Evolutionary conservation across 78 protist genomes (phyloP), one percentile per base, ranked within the genome.

Genomic region (Monosiga brevicollis): DNA sequence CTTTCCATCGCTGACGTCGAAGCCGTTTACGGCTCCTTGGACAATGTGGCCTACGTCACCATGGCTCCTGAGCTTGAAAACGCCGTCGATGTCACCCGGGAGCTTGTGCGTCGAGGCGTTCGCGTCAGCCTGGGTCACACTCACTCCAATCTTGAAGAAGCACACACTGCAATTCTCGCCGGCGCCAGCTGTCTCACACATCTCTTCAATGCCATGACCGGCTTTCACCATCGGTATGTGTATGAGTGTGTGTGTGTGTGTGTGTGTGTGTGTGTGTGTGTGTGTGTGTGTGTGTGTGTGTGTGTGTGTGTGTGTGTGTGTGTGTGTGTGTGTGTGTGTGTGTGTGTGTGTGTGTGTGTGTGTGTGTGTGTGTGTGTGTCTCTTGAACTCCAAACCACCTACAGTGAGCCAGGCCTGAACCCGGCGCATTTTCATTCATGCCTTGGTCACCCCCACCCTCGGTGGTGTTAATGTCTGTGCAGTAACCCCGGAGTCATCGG

Each of bases 151-250:
- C 10, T 84, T 1, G 49, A 23, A 2, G 70, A 84, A 10, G 87
- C 78, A 3, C 82, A 84, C 22, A 41, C 23, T 38, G 87, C 73
- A 6, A 70, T 42, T 6, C 1, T 1, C 37, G 23, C 1, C 0
- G 87, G 87, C 36, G 32, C 40, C 10, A 1, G 29, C 35, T 1
- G 37, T 29, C 36, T 84, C 6, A 84, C 87, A 0, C 87, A 84
- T 22, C 40, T 84, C 34, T 84, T 77, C 54, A 84, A 84, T 23
- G 87, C 87, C 2, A 84, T 84, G 87, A 36, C 23, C 1, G 40
- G n/a, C 2, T 73, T 11, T 73, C 32, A 26, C 34, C 73, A 70
- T 22, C 1, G 73, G 10, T 9, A 20, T 73, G 77, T n/a, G 3
- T 73, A 3, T 73, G 77, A 20, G 40, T 38, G 55, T 38, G 23